Evolutionary conservation across 306 rosid species (phyloP).

Genomic region (Ziziphus jujuba): DNA sequence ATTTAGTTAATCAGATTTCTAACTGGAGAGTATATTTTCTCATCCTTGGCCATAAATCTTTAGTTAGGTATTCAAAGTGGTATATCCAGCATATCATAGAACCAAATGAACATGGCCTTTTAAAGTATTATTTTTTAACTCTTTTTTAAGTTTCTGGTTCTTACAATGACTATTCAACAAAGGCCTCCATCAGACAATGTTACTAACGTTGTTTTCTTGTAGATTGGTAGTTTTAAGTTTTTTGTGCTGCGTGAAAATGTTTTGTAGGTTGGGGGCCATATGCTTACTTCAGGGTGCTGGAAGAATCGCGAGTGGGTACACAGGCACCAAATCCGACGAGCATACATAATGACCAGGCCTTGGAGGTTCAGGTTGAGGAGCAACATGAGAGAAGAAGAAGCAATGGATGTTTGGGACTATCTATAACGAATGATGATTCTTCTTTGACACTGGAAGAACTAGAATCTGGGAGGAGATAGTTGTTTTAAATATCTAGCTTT

Average conservation of each 20-base stretch:
- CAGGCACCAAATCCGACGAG: constrained; percentile 29
- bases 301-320: constrained; percentile 35
- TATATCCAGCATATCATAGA: too few relatives aligned
- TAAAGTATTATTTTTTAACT: not conserved
- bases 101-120: too few relatives aligned
- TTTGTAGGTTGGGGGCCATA: constrained; percentile 88
- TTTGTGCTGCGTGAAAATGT: too few relatives aligned
- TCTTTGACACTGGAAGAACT: constrained; percentile 42
- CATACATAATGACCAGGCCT: constrained; percentile 19
- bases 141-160: not conserved
- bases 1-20: too few relatives aligned
- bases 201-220: not conserved
- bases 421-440: constrained; percentile 32
- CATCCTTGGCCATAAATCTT: too few relatives aligned
- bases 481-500: not conserved
- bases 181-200: not conserved
- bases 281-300: constrained; percentile 66
- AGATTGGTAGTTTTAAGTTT: too few relatives aligned
- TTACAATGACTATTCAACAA: not conserved
- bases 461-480: constrained; percentile 57
- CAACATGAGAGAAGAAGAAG: constrained; percentile 33
- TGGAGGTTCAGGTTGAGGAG: constrained; percentile 34
- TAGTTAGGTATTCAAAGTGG: too few relatives aligned
- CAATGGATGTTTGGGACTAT: constrained; percentile 50
- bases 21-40: too few relatives aligned